These are phyloP conservation scores for Phyllosticta citriasiana DNA, from an alignment of 2,329 filamentous ascomycete genomes.

Conservation along the genomic window DNA sequence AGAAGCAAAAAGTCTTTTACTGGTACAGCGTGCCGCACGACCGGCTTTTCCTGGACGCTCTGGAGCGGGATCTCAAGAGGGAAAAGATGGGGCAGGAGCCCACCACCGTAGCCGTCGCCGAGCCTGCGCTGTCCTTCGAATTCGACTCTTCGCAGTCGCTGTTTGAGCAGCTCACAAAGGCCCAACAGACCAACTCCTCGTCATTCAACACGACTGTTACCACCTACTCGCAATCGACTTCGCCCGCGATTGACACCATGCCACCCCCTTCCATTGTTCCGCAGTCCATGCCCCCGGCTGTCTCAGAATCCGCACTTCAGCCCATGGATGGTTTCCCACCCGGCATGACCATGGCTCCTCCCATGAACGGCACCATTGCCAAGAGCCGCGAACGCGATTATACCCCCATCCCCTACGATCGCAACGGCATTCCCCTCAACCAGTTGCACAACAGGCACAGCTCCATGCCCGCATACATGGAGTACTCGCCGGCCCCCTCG, in stretches of 20 bases:
- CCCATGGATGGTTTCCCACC: constrained; percentile 64
- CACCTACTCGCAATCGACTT: constrained; percentile 68
- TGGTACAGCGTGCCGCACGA: constrained; percentile 99
- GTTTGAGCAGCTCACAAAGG: constrained; percentile 98
- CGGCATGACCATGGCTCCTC: constrained; percentile 59
- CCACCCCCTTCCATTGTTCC: constrained; percentile 79
- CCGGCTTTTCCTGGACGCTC: constrained; percentile 88
- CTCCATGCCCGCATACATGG: constrained; percentile 97
- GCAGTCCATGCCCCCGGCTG: constrained; percentile 39
- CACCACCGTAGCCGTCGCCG: constrained; percentile 91
- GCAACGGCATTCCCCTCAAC: constrained; percentile 75
- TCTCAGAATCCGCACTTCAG: constrained; percentile 50
- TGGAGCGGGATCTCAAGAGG: constrained; percentile 94
- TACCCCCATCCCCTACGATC: constrained; percentile 69
- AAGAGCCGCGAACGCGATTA: constrained; percentile 82
- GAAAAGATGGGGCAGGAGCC: constrained; percentile 99
- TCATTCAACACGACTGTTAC: constrained; percentile 75
- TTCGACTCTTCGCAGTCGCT: constrained; percentile 98
- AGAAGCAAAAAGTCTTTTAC: constrained; percentile 99
- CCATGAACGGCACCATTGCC: constrained; percentile 62
- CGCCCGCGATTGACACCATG: constrained; percentile 89
- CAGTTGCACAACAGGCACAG: constrained; percentile 85
- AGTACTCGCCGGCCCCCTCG: constrained; percentile 95
- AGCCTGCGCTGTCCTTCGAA: constrained; percentile 95
- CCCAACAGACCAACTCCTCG: constrained; percentile 95